A percentile compares a stretch with the other conserved stretches of the same genome.
These are phyloP conservation scores for Streptanthus diversifolius DNA, from an alignment of 345 rosid species.

Conservation along the genomic window DNA sequence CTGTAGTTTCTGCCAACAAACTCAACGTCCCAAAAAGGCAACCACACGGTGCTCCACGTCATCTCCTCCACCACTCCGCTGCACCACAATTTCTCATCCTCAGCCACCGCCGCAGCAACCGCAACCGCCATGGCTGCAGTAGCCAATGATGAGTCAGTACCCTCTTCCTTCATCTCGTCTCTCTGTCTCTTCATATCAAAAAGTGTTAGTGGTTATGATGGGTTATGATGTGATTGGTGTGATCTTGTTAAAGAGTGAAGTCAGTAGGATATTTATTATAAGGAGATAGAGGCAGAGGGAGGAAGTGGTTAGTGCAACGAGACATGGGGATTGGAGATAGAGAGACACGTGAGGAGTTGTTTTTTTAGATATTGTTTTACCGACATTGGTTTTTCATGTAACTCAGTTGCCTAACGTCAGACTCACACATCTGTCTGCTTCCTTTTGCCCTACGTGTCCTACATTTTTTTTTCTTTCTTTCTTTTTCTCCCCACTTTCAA, in stretches of 20 bases:
- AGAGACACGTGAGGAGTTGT: constrained; percentile 25
- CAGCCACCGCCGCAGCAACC: constrained; percentile 17
- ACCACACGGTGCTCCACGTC: constrained; percentile 54
- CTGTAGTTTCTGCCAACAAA: constrained; percentile 40
- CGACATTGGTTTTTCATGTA: constrained; percentile 31
- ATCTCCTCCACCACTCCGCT: constrained; percentile 47
- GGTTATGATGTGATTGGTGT: constrained; percentile 24
- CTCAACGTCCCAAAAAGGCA: constrained; percentile 64
- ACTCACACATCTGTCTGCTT: constrained; percentile 28
- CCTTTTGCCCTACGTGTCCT: constrained; percentile 9
- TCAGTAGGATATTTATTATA: constrained; percentile 37
- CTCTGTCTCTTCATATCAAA: constrained; percentile 22
- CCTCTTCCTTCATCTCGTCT: constrained; percentile 37
- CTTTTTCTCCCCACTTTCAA: background rate
- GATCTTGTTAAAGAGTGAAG: constrained; percentile 21
- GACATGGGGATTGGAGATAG: constrained; percentile 27
- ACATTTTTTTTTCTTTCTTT: background rate
- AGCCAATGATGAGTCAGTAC: constrained; percentile 6
- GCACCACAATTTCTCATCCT: constrained; percentile 32
- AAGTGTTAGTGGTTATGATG: background rate
- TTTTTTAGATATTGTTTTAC: constrained; percentile 21
- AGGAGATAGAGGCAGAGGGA: constrained; percentile 7
- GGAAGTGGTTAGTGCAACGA: constrained; percentile 3
- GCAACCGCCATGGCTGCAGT: constrained; percentile 32
- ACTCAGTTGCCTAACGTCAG: constrained; percentile 13